Evolutionary conservation across 768 basidiomycete species (phyloP).

Genomic region (Leccinellum rugosiceps): DNA sequence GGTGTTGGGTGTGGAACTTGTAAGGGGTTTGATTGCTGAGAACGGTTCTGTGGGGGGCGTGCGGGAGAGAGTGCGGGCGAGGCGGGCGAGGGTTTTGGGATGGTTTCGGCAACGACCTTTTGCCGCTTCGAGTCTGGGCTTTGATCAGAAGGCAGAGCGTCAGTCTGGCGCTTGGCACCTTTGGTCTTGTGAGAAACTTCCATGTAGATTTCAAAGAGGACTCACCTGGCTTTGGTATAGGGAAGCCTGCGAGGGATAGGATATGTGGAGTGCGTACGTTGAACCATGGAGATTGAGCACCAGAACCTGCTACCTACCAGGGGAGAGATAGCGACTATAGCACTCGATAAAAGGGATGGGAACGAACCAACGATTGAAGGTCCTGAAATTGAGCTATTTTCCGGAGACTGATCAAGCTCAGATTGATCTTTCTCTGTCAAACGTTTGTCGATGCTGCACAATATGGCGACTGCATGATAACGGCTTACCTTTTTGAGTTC

Average conservation of each 20-base stretch:
- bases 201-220: not conserved
- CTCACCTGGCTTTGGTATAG: constrained; percentile 35
- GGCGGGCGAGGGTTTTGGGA: constrained; percentile 16
- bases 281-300: constrained; percentile 54
- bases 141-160: constrained; percentile 31
- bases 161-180: constrained; percentile 44
- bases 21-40: constrained; percentile 15
- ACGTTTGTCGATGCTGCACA: not conserved
- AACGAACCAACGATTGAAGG: constrained; percentile 47
- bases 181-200: constrained; percentile 11
- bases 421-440: constrained; percentile 55
- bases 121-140: constrained; percentile 47
- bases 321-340: not conserved
- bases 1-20: constrained; percentile 22
- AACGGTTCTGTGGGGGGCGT: constrained; percentile 18
- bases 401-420: constrained; percentile 48
- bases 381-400: constrained; percentile 49
- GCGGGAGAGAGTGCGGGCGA: constrained; percentile 24
- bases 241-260: constrained; percentile 48
- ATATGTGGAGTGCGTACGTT: constrained; percentile 42
- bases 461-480: not conserved
- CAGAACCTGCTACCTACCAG: constrained; percentile 34
- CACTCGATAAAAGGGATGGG: not conserved
- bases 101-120: constrained; percentile 19
- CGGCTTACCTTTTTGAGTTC: constrained; percentile 59